Conservation (phyloP, 306 rosid genomes). For the Malus orientalis region DNA sequence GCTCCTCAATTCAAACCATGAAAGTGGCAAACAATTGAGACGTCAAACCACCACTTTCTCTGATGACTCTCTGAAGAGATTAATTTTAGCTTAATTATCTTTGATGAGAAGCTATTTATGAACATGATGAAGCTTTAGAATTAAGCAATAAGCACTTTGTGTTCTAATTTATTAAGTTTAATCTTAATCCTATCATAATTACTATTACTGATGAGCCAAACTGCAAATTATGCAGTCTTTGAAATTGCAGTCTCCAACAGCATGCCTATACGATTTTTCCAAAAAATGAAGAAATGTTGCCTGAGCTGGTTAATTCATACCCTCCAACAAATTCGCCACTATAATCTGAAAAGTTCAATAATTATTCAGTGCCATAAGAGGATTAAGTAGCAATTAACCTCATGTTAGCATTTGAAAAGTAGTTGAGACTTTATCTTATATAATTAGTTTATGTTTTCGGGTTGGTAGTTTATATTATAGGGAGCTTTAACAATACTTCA, state of each 20-base stretch:
- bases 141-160: not conserved
- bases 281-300: not conserved
- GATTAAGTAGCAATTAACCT: too few species aligned
- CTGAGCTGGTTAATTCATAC: too few species aligned
- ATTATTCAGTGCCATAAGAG: too few species aligned
- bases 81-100: not conserved
- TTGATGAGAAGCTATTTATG: slow-evolving; percentile 1
- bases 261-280: not conserved
- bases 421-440: too few species aligned
- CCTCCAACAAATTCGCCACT: too few species aligned
- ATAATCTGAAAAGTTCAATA: too few species aligned
- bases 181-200: not conserved
- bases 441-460: too few species aligned
- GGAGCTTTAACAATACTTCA: too few species aligned
- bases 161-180: not conserved
- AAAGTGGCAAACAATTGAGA: slow-evolving; percentile 8
- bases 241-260: not conserved
- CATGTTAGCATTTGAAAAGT: too few species aligned
- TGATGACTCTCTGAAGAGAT: not conserved
- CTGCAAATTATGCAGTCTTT: not conserved
- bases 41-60: slow-evolving; percentile 4
- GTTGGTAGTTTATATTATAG: too few species aligned
- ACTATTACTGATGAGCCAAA: not conserved
- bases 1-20: not conserved
- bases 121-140: not conserved